Base-by-base conservation (phyloP, 2,329 filamentous ascomycete genomes). In the Ophiosphaerella korrae region DNA sequence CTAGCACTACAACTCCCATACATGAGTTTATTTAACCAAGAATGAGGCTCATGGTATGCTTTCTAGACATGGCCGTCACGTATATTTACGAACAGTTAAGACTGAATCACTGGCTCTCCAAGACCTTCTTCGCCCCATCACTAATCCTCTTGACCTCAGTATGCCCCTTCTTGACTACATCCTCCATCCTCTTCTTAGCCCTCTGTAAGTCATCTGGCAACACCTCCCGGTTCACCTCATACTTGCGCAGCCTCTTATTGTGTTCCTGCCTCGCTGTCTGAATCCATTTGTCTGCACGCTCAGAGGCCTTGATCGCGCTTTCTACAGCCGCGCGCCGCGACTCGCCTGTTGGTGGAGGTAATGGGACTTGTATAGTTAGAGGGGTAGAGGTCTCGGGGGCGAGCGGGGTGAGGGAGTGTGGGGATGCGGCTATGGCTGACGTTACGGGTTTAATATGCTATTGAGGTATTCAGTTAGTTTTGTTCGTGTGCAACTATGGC, bases 281-380 rank as follows among this genome's bases (percentile, higher is more conserved):
- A 32, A 81, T 68, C 37, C 57, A 67, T 36, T 67, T 72, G 42
- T 72, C 68, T 1, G 78, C 78, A 16, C 70, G 70, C 45, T 79
- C 76, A 3, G 74, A 71, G 5, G 75, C 75, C 54, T 76, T 77
- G 6, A 64, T 62, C 8, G 78, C 76, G 5, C 63, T 56, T 0
- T 75, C 66, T 3, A 78, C 60, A 11, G 72, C 73, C 4, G 62
- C 63, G 40, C 77, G 74, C 23, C 80, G 73, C n/a, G 78, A 77
- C 55, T 84, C 82, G 42, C 80, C 82, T 0, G 82, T 85, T 0
- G 82, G 81, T 5, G 83, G 81, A 1, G 82, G 82, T 21, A 85
- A 78, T 16, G 80, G 78, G 14, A 85, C 75, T 42, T 80, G 76
- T 7, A 85, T 73, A 5, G 82, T 78, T n/a, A 78, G 74, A 0